Evolutionary conservation across 106 monocot genomes (phyloP), one percentile per base, ranked within the genome.

Genomic region (Triglochin maritima): DNA sequence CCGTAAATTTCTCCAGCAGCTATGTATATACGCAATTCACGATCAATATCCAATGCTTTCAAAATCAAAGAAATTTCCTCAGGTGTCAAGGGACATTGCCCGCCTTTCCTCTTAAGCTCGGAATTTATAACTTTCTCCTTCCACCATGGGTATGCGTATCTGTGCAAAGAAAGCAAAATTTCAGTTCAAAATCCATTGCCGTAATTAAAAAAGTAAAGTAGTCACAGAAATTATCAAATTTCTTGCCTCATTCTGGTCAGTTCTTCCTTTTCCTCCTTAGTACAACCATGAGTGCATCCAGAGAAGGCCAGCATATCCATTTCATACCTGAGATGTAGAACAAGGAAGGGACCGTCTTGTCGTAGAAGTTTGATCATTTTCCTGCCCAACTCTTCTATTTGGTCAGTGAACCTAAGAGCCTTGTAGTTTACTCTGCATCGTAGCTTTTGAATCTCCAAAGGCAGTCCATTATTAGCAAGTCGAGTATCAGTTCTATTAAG

Each of bases 101-200:
- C 94, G 60, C 89, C 84, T 75, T 77, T 86, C 56, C 94, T 84
- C 71, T 85, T 94, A 66, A 72, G 15, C 3, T 87, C 89, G 45
- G 94, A 89, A 52, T 87, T 51, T 15, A 94, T 90, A 6, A 84
- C 71, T 66, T 94, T 94, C 75, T 94, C 94, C 69, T 94, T 94
- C 94, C 94, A 94, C 94, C 94, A 94, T 12, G 89, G 94, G 76
- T 94, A 94, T 7, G 84, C 94, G 83, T 94, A 89, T 68, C 94
- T 94, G 58, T 67, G 62, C 42, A 2, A 56, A 52, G 44, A 29
- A 29, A 29, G 29, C 29, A 29, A 29, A 29, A 29, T 29, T 29
- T 29, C 29, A 29, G 1, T 29, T 29, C 29, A 29, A 29, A 29
- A 29, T 29, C 1, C 29, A 29, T 29, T 29, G 29, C 29, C 29